Evolutionary conservation across 129 eudicot species (phyloP).

Genomic region (Erigeron canadensis): DNA sequence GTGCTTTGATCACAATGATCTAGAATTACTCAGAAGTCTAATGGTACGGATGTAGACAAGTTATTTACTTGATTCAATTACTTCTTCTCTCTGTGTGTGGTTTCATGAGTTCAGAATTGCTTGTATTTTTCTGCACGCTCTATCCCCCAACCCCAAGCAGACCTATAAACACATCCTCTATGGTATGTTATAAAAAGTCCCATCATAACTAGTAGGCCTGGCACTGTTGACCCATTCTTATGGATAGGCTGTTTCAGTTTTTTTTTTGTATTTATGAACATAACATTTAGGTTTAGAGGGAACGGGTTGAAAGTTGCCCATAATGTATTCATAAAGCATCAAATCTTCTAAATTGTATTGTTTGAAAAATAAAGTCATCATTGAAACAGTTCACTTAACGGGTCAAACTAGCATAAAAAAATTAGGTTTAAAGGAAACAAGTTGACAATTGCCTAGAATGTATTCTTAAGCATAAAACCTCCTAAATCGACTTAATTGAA

Average conservation of each 20-base stretch:
- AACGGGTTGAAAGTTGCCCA: neutral
- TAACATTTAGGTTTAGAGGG: neutral
- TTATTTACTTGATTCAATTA: conserved; percentile 7
- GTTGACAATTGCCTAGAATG: no score
- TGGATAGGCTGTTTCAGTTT: no score
- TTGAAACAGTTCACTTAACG: neutral
- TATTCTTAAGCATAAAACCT: no score
- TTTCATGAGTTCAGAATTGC: neutral
- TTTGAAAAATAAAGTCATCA: no score
- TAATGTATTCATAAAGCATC: neutral
- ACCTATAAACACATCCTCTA: neutral
- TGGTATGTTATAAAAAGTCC: conserved; percentile 1
- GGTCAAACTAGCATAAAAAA: neutral
- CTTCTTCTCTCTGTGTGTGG: conserved; percentile 1
- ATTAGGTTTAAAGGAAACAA: no score
- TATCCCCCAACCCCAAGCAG: conserved; percentile 15
- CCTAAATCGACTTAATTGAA: no score
- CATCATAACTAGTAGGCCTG: neutral
- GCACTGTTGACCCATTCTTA: no score
- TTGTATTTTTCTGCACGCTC: neutral
- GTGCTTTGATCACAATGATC: conserved; percentile 79
- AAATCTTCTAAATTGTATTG: neutral
- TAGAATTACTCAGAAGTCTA: conserved; percentile 67
- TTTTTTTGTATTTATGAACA: neutral
- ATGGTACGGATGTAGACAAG: conserved; percentile 57